These are phyloP conservation scores for Uncinocarpus reesii DNA, from an alignment of 2,329 filamentous ascomycete species.

Conservation along the genomic window DNA sequence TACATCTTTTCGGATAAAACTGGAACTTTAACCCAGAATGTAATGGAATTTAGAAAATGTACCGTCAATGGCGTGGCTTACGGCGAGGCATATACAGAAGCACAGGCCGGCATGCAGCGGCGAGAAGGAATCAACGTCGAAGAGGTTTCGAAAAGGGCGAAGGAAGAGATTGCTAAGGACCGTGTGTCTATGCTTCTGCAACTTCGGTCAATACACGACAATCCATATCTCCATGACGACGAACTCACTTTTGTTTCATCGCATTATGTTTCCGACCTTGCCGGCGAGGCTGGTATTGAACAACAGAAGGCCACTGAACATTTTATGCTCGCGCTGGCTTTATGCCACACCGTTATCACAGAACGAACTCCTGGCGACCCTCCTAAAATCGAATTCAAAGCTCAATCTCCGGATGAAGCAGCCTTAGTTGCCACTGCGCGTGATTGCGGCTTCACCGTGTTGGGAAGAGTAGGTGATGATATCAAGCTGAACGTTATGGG, in stretches of 20 bases:
- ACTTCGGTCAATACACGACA: constrained; percentile 69
- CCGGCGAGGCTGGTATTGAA: constrained; percentile 62
- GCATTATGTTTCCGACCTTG: constrained; percentile 74
- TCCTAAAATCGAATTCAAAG: constrained; percentile 87
- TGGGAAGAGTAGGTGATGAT: constrained; percentile 68
- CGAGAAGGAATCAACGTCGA: constrained; percentile 79
- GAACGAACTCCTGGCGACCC: constrained; percentile 83
- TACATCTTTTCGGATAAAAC: constrained; percentile 98
- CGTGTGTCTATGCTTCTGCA: constrained; percentile 60
- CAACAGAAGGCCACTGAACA: constrained; percentile 70
- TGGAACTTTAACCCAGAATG: constrained; percentile 78
- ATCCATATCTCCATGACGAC: constrained; percentile 82
- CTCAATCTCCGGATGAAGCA: constrained; percentile 92
- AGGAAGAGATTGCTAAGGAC: constrained; percentile 67
- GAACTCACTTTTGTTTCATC: constrained; percentile 86
- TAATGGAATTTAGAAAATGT: constrained; percentile 99
- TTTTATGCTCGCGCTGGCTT: constrained; percentile 87
- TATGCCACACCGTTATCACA: constrained; percentile 95
- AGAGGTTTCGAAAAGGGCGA: constrained; percentile 61
- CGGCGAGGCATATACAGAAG: constrained; percentile 95
- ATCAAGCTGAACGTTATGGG: constrained; percentile 81
- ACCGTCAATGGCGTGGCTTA: constrained; percentile 95
- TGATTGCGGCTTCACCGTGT: constrained; percentile 88
- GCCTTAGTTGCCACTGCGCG: constrained; percentile 87
- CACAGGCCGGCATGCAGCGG: constrained; percentile 91